Conservation (phyloP, 805 yeast genomes). For the Starmerella vitae region DNA sequence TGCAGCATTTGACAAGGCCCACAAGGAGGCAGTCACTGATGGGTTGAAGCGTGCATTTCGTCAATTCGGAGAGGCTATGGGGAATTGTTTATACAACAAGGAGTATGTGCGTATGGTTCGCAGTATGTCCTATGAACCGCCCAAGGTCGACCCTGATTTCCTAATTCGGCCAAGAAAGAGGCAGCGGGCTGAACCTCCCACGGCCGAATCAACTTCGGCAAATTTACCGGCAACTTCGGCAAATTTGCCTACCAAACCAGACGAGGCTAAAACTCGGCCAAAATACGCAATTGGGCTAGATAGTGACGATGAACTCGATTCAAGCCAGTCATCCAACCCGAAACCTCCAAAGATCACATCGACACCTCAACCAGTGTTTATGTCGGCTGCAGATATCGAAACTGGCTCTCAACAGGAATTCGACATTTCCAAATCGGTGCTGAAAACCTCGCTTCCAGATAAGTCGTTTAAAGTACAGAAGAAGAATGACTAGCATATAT, state of each 20-base stretch:
- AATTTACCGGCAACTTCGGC: not conserved
- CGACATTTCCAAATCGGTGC: constrained; percentile 6
- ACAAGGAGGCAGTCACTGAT: constrained; percentile 66
- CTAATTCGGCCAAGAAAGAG: constrained; percentile 18
- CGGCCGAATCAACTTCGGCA: constrained; percentile 1
- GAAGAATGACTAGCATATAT: not conserved
- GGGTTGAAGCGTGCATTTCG: constrained; percentile 69
- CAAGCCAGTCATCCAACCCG: not conserved
- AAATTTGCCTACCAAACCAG: too few relatives aligned
- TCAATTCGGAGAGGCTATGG: constrained; percentile 66
- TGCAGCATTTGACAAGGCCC: constrained; percentile 59
- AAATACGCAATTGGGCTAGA: too few relatives aligned
- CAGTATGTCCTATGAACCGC: constrained; percentile 25
- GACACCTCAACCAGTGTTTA: not conserved
- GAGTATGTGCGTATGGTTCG: constrained; percentile 33
- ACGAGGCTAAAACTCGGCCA: too few relatives aligned
- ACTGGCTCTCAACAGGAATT: constrained; percentile 1
- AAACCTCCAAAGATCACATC: not conserved
- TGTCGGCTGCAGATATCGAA: not conserved
- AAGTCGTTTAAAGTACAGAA: constrained; percentile 6
- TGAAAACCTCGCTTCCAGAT: constrained; percentile 9
- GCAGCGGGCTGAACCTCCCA: not conserved
- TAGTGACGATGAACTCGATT: too few relatives aligned
- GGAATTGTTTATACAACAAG: constrained; percentile 33
- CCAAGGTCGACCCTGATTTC: constrained; percentile 15